Evolutionary conservation across 2,329 filamentous ascomycete genomes (phyloP).

Genomic region (Gaeumannomyces tritici): DNA sequence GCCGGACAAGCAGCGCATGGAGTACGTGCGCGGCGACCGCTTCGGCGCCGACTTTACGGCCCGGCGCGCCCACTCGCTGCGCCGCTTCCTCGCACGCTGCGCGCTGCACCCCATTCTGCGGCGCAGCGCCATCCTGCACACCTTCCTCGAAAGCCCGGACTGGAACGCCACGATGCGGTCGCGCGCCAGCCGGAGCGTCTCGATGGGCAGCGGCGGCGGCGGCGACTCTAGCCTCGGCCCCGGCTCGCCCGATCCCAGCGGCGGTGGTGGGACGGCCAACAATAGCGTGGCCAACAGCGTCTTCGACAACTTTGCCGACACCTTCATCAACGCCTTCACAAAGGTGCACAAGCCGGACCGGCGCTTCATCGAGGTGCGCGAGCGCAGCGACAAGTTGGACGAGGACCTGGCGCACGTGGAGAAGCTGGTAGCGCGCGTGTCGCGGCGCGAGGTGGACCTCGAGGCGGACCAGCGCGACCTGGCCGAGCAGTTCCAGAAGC

Average conservation of each 20-base stretch:
- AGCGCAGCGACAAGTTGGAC: slow-evolving; percentile 86
- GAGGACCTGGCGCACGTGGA: slow-evolving; percentile 89
- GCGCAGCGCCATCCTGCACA: slow-evolving; percentile 70
- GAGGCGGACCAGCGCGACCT: slow-evolving; percentile 84
- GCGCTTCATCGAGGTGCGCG: slow-evolving; percentile 87
- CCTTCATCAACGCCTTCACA: slow-evolving; percentile 92
- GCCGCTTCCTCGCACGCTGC: slow-evolving; percentile 81
- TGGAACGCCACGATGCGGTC: slow-evolving; percentile 95
- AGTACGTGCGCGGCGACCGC: slow-evolving; percentile 92
- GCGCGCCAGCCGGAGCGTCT: slow-evolving; percentile 55
- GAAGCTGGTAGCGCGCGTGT: slow-evolving; percentile 88
- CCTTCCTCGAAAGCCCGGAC: slow-evolving; percentile 85
- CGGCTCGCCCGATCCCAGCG: slow-evolving; percentile 16
- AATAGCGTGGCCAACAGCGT: slow-evolving; percentile 31
- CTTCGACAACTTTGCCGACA: slow-evolving; percentile 92
- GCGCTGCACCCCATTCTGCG: slow-evolving; percentile 84
- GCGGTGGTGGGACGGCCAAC: slow-evolving; percentile 29
- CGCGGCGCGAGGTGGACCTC: slow-evolving; percentile 76
- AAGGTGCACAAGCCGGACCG: slow-evolving; percentile 94
- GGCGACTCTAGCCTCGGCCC: slow-evolving; percentile 37
- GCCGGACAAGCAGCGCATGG: slow-evolving; percentile 98
- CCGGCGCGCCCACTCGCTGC: slow-evolving; percentile 78
- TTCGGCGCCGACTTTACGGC: slow-evolving; percentile 90
- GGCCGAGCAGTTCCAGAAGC: slow-evolving; percentile 88
- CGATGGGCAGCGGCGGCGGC: slow-evolving; percentile 46